Base-by-base conservation (phyloP, 108 stramenopile species). In the Cylindrotheca closterium region DNA sequence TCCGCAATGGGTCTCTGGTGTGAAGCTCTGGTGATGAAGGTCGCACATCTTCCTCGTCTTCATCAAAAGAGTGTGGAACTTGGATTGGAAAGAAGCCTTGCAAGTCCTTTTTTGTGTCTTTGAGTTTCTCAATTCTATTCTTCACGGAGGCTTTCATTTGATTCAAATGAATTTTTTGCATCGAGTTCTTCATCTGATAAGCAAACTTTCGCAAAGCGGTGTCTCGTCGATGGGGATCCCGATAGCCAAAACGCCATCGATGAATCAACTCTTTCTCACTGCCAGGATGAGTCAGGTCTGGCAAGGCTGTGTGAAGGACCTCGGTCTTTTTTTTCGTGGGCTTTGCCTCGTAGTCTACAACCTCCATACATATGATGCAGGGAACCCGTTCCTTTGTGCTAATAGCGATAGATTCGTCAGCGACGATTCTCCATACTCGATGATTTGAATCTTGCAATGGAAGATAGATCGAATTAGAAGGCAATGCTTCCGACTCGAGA, bases 301-400 rank as follows among this genome's bases (percentile, higher is more conserved):
- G 66, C 10, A 58, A 48, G 10, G 47, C 21, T 19, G 57, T 30
- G 2, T n/a, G 46, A 10, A 49, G 55, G 47, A 30, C 32, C 1
- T 25, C 29, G 4, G 55, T 45, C 50, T 28, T 30, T 28, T 33
- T 51, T 29, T 55, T 25, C n/a, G 29, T 29, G 28, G 42, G 32
- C 5, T 63, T 60, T 56, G 54, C 24, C 8, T 54, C 55, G 47
- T 86, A 89, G 47, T 94, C 87, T 33, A 97, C 70, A 25, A 97
- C 95, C 68, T 97, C 96, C 77, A 97, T 55, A 24, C 74, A 80
- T n/a, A 96, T 65, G 32, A 97, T 90, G 68, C 89, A 95, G 7
- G 96, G 96, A 7, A 94, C 95, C n/a, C 96, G 81, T 72, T 96
- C 95, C 55, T 94, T 95, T 2, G 96, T 97, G 33, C 77, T 79